Conservation (phyloP, 495 filamentous ascomycete species). For the Extremus antarcticus region DNA sequence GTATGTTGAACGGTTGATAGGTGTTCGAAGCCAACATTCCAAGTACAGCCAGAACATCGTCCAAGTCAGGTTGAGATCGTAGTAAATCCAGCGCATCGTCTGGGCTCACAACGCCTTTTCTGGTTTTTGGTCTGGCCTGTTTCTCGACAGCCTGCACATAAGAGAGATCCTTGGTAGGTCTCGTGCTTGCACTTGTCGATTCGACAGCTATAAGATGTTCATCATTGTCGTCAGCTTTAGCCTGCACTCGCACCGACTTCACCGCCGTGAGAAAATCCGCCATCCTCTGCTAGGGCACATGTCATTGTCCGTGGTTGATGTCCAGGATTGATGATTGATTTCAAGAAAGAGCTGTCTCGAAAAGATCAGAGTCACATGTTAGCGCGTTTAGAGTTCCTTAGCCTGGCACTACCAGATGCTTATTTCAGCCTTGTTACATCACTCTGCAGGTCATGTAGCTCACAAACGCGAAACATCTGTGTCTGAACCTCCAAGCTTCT, state of each 20-base stretch:
- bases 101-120: constrained; percentile 23
- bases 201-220: neutral
- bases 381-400: neutral
- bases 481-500: no score
- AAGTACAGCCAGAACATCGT: constrained; percentile 43
- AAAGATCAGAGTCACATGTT: neutral
- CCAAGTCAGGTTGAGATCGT: constrained; percentile 51
- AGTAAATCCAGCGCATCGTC: constrained; percentile 53
- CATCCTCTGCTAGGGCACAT: constrained; percentile 22
- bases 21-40: constrained; percentile 37
- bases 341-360: no score
- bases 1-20: constrained; percentile 43
- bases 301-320: neutral
- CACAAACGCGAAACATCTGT: no score
- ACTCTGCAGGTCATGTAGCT: no score
- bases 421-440: no score
- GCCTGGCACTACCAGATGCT: no score
- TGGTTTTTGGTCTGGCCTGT: neutral
- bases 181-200: neutral
- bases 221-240: neutral
- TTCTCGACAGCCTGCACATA: neutral
- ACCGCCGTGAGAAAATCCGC: constrained; percentile 29
- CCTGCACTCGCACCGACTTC: constrained; percentile 9
- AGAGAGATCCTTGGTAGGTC: neutral
- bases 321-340: no score